These are phyloP conservation scores for Mucor sp. DNA, from an alignment of 371 early-diverging fungal species.

Conservation along the genomic window DNA sequence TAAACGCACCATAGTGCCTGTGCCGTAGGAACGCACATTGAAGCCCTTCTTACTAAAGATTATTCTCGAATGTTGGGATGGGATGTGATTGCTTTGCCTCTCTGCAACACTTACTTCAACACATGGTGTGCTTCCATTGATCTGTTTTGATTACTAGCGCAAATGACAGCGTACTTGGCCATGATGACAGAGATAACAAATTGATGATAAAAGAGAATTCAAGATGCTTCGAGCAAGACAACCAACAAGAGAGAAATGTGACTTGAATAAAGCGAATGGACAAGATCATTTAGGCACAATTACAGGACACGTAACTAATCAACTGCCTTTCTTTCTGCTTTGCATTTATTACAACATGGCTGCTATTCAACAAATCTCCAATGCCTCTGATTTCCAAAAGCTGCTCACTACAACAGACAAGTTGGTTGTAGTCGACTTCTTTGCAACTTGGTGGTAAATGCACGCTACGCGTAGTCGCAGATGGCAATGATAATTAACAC, in stretches of 20 bases:
- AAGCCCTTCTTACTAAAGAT: constrained; percentile 69
- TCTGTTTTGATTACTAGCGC: constrained; percentile 97
- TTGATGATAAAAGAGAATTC: not conserved
- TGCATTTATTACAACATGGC: constrained; percentile 8
- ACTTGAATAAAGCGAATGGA: not conserved
- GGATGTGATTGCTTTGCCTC: not conserved
- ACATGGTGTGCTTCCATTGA: constrained; percentile 97
- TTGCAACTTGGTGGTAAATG: constrained; percentile 57
- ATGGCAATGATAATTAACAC: not conserved
- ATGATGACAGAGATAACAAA: constrained; percentile 29
- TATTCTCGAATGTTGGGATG: constrained; percentile 5
- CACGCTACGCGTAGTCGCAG: constrained; percentile 32
- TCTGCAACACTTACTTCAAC: constrained; percentile 54
- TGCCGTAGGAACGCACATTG: constrained; percentile 86
- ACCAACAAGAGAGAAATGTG: not conserved
- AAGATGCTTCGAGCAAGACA: not conserved
- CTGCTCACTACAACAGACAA: constrained; percentile 30
- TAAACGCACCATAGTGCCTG: constrained; percentile 88
- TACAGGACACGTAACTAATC: not conserved
- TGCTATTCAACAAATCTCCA: constrained; percentile 27
- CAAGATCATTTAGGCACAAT: not conserved
- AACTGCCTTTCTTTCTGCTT: not conserved
- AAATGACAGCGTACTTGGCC: constrained; percentile 90
- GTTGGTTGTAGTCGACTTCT: constrained; percentile 60
- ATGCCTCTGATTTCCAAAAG: constrained; percentile 35